A percentile compares a stretch with the other conserved stretches of the same genome.
phyloP scores from a whole-genome alignment of 306 rosid species.

The Styphnolobium japonicum region DNA sequence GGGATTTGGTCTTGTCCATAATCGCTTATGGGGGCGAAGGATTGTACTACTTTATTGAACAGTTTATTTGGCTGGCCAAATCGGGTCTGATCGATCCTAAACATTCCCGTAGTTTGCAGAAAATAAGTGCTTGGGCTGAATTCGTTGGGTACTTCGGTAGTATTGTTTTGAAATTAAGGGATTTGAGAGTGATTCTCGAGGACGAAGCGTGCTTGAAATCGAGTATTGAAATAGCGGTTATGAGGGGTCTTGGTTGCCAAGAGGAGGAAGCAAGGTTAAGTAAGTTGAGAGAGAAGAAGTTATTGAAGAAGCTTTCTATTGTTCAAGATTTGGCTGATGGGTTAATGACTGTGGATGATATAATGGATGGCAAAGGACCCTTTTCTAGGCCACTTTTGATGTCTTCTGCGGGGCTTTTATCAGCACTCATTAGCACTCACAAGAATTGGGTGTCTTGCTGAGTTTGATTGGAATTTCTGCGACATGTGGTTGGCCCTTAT shows the following conservation, averaged over 20 bases:
- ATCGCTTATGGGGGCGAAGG: slow-evolving; percentile 87
- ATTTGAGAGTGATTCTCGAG: slow-evolving; percentile 34
- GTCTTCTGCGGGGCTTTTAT: slow-evolving; percentile 68
- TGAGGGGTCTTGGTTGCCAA: background rate
- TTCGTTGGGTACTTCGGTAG: slow-evolving; percentile 31
- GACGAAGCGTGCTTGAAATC: slow-evolving; percentile 47
- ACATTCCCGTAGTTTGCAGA: background rate
- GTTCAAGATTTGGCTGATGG: slow-evolving; percentile 70
- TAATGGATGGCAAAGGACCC: slow-evolving; percentile 56
- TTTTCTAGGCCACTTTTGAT: slow-evolving; percentile 55
- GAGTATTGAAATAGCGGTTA: slow-evolving; percentile 12
- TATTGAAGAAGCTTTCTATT: slow-evolving; percentile 56
- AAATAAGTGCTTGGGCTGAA: slow-evolving; percentile 32
- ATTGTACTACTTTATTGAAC: slow-evolving; percentile 73
- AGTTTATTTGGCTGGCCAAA: slow-evolving; percentile 81
- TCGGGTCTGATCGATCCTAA: slow-evolving; percentile 48
- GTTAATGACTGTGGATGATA: slow-evolving; percentile 56
- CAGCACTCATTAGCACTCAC: slow-evolving; percentile 81
- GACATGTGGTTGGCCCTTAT: background rate
- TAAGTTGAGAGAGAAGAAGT: slow-evolving; percentile 42
- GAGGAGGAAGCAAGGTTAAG: slow-evolving; percentile 39
- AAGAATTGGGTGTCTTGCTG: slow-evolving; percentile 89
- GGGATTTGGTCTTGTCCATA: slow-evolving; percentile 26
- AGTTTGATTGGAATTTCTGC: too few relatives aligned
- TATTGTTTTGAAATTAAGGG: slow-evolving; percentile 53